Conservation (phyloP, 2,329 filamentous ascomycete species). For the Fusarium goolgardi region DNA sequence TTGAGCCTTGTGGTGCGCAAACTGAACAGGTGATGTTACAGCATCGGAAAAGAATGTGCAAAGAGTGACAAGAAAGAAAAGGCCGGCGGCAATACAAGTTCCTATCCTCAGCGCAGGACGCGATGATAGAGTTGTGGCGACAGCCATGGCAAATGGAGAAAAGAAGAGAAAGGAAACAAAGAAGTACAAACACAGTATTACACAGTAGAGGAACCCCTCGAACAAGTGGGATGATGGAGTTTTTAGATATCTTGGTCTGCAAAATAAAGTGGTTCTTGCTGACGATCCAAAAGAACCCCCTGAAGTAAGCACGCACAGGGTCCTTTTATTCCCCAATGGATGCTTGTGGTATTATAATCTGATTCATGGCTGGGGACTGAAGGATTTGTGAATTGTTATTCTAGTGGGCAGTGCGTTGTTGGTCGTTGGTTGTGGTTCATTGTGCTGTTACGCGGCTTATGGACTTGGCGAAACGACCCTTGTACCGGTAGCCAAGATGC, state of each 20-base stretch:
- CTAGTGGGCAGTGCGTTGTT: not conserved
- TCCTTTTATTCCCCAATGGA: not conserved
- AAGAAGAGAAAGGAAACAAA: not conserved
- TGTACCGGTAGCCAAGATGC: not conserved
- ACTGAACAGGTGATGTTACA: conserved; percentile 21
- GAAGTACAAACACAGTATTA: not conserved
- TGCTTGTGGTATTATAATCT: not conserved
- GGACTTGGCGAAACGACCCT: not conserved
- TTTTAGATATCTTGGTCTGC: not conserved
- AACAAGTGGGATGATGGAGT: not conserved
- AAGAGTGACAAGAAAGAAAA: conserved; percentile 35
- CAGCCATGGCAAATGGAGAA: conserved; percentile 13
- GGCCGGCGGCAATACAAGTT: conserved; percentile 8
- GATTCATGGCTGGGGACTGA: not conserved
- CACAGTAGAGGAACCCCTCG: not conserved
- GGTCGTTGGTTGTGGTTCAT: not conserved
- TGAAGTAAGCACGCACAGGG: not conserved
- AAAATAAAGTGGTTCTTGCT: not conserved
- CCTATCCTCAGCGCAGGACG: conserved; percentile 27
- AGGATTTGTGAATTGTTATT: not conserved
- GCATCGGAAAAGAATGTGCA: conserved; percentile 23
- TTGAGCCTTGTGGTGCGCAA: conserved; percentile 28
- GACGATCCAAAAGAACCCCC: not conserved
- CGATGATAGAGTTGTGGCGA: conserved; percentile 23
- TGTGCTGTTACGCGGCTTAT: conserved; percentile 1